Evolutionary conservation across 805 yeast genomes (phyloP), one percentile per base, ranked within the genome.

Genomic region (Aciculoconidium aculeatum): DNA sequence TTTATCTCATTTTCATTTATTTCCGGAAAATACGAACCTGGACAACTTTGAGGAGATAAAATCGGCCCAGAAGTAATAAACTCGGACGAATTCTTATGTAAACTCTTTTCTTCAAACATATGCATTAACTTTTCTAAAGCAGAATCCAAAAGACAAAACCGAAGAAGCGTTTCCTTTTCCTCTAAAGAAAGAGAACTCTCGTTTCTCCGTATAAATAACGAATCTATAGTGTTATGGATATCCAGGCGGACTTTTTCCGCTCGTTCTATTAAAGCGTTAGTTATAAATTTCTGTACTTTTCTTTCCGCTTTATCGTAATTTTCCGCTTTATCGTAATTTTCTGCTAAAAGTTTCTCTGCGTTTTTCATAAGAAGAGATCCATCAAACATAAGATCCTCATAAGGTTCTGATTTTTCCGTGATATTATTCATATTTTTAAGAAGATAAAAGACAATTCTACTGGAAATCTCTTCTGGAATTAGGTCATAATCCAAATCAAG

Each of bases 351-450:
- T 35, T 74, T 72, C 37, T 77, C 86, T 0, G 88, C 90, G 2
- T 85, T 72, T 49, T 79, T 80, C 44, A 85, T 77, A 27, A 82
- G 63, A 33, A 82, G 58, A 0, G 86, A 70, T 5, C 90, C 92
- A 55, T 81, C 90, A 49, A 77, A 80, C 51, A 82, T 67, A 27
- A 82, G 61, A 39, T 82, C 90, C 49, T 63, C 67, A 70, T 82
- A 58, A 14, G 64, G 53, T 12, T 67, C 77, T 34, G 67, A 67
- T 42, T 83, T 88, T 27, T 80, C 63, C 41, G 70, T 50, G 15
- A 58, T 57, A 18, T 49, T 53, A 42, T 72, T 76, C 72, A 73
- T 67, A 44, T 73, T 73, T 39, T 69, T 61, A 78, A 73, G 72
- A 32, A 72, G 51, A 41, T 71, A 71, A 28, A 71, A 67, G 1